These are phyloP conservation scores for Peronosclerospora sorghi DNA, from an alignment of 352 stramenopile genomes.

Conservation along the genomic window DNA sequence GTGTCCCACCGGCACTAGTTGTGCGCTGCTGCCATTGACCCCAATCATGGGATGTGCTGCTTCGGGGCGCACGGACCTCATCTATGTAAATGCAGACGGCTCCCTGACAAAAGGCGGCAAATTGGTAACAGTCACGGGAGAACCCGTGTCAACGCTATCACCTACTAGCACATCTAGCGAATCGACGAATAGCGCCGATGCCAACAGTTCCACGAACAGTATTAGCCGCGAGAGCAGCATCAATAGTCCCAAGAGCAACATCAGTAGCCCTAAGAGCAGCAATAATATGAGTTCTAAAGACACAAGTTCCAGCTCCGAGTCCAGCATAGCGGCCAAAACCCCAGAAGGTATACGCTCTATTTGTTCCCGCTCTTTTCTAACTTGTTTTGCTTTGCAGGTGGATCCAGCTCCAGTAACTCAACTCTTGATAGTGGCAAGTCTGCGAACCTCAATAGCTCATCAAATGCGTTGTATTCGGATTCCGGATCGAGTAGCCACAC, in stretches of 20 bases:
- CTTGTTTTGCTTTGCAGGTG: slow-evolving; percentile 1
- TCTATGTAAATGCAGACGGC: slow-evolving; percentile 64
- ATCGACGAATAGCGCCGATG: no score
- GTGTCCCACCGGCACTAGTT: slow-evolving; percentile 40
- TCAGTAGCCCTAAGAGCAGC: slow-evolving; percentile 1
- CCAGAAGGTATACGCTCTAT: slow-evolving; percentile 9
- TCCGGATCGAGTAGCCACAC: slow-evolving; percentile 9
- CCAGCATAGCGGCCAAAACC: slow-evolving; percentile 1
- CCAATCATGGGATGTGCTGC: slow-evolving; percentile 59
- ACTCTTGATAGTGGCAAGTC: slow-evolving; percentile 8
- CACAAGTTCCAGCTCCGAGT: slow-evolving; percentile 11
- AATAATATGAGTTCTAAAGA: background rate
- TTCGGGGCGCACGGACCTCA: slow-evolving; percentile 35
- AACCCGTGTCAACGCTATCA: no score
- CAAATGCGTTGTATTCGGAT: slow-evolving; percentile 9
- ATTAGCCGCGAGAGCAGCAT: no score
- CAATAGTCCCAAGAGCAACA: slow-evolving; percentile 1
- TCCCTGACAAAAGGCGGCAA: slow-evolving; percentile 42
- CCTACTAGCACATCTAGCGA: no score
- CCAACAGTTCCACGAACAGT: no score
- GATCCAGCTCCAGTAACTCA: slow-evolving; percentile 7
- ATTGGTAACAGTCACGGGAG: slow-evolving; percentile 12
- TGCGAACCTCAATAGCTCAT: slow-evolving; percentile 7
- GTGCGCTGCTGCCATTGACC: slow-evolving; percentile 47
- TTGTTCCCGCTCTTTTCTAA: background rate